Percentiles rank a stretch among this genome's conserved stretches.
These are phyloP conservation scores for Leishmania guyanensis DNA, from an alignment of 208 protist species.

Conservation along the genomic window DNA sequence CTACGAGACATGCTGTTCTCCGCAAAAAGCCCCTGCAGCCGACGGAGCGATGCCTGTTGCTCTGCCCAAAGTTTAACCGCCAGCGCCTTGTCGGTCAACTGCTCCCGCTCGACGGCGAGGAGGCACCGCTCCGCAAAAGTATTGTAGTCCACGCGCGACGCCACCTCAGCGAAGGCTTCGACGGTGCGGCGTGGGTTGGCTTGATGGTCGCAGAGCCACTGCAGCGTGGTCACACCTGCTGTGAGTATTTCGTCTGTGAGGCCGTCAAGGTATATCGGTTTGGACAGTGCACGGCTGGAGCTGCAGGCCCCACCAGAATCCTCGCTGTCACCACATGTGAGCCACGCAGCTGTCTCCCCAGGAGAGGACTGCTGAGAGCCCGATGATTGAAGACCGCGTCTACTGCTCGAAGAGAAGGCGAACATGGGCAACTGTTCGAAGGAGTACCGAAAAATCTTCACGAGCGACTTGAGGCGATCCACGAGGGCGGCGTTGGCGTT, in stretches of 20 bases:
- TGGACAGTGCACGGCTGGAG: background rate
- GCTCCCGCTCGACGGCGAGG: conserved; percentile 59
- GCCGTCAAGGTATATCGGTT: background rate
- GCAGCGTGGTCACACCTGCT: conserved; percentile 35
- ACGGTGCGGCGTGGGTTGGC: conserved; percentile 27
- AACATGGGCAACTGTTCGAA: conserved; percentile 70
- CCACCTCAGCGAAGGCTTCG: conserved; percentile 79
- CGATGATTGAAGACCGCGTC: background rate
- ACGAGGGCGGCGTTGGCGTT: conserved; percentile 67
- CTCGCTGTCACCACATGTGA: background rate
- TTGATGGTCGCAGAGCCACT: conserved; percentile 50
- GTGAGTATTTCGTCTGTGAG: conserved; percentile 42
- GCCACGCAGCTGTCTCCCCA: background rate
- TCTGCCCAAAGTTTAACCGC: conserved; percentile 35
- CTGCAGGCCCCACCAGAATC: background rate
- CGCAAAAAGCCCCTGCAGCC: conserved; percentile 47
- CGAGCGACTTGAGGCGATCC: conserved; percentile 62
- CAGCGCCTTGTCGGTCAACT: conserved; percentile 64
- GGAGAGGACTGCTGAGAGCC: background rate
- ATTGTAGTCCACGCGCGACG: conserved; percentile 80
- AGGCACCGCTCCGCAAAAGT: conserved; percentile 74
- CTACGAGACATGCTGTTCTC: conserved; percentile 46
- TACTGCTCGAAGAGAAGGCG: conserved; percentile 6
- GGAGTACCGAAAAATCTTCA: conserved; percentile 53
- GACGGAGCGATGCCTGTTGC: conserved; percentile 28